Base-by-base conservation (phyloP, 176 grass and related monocot species). In the Chloris gayana region DNA sequence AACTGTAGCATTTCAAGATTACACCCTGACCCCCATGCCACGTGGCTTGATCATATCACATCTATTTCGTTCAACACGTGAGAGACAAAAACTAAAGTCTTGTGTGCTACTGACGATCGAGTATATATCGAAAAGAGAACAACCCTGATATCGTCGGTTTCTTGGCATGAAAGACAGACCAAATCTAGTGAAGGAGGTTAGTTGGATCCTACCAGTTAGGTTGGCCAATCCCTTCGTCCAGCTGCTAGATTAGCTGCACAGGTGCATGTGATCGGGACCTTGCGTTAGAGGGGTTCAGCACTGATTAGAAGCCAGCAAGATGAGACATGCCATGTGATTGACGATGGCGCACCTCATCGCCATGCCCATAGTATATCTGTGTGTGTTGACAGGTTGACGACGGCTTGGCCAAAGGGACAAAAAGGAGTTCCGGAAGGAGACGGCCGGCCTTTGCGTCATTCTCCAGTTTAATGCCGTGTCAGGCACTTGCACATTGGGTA, bases 201-300 rank as follows among this genome's bases (percentile, higher is more conserved):
- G 74, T 42, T 78, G 74, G 56, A 78, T 85, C 83, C 83, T 78
- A 85, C 21, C 66, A 85, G 26, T 38, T 85, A 78, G 83, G 74
- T 72, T 64, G 32, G 67, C 66, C 53, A 72, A 64, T 71, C 65
- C 31, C 70, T 53, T 54, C 46, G 14, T 47, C 64, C n/a, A 50
- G 22, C 57, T 73, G 19, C 46, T 72, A 63, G 53, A 47, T 64
- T 47, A 64, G 61, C 60, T 49, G 61, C 75, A 51, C 58, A 61
- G 39, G 39, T 64, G 39, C 26, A 77, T 77, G 24, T 27, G 57
- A 60, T 60, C 9, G 24, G 24, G 57, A 60, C 57, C 24, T 27
- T 60, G 57, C 24, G 57, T 60, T 8, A 58, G 54, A 58, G 22
- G 54, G 19, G 21, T 54, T 27, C 24, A 27, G 57, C 10, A 60